Evolutionary conservation across 352 stramenopile genomes (phyloP), one percentile per base, ranked within the genome.

Genomic region (Phytophthora fragariae): DNA sequence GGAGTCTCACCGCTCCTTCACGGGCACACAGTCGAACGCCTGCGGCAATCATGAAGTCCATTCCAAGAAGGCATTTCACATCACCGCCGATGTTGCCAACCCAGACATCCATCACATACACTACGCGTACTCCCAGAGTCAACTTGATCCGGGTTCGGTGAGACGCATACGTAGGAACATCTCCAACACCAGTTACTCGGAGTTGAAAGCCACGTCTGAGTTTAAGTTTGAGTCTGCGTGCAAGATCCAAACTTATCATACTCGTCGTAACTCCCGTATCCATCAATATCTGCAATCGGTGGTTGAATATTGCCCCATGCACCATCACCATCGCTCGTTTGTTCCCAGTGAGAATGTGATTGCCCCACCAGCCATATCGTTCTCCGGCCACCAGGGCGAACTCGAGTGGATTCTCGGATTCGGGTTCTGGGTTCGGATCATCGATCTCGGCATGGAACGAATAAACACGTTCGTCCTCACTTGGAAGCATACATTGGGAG

Each of bases 1-100:
- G 49, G 9, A 62, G 52, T 27, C 29, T 50, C 2, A 68, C 24
- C 3, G 57, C 9, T 1, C 72, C 54, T 21, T 80, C 66, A 1
- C 52, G 47, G 0, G 57, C 39, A 17, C 58, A 3, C 24, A 27
- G 24, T 27, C 24, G 24, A 27, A 27, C 24, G 24, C 73, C 73
- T 11, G 67, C 54, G 2, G 52, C 17, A 4, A 70, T 27, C 71
- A 82, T 82, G 58, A 81, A 83, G 44, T 81, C 60, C 66, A 77
- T 73, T 2, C 73, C 66, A 0, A 83, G 63, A 1, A 81, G 56
- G n/a, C 66, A 79, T 2, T 81, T 63, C 12, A 79, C 41, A 3
- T 67, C 70, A 11, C 70, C 54, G 0, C 66, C 70, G 2, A 84
- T 53, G 39, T 81, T 81, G 0, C 59, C 67, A 5, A 67, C 49